These are phyloP conservation scores for Phlebiopsis gigantea DNA, from an alignment of 768 basidiomycete genomes.

Conservation along the genomic window DNA sequence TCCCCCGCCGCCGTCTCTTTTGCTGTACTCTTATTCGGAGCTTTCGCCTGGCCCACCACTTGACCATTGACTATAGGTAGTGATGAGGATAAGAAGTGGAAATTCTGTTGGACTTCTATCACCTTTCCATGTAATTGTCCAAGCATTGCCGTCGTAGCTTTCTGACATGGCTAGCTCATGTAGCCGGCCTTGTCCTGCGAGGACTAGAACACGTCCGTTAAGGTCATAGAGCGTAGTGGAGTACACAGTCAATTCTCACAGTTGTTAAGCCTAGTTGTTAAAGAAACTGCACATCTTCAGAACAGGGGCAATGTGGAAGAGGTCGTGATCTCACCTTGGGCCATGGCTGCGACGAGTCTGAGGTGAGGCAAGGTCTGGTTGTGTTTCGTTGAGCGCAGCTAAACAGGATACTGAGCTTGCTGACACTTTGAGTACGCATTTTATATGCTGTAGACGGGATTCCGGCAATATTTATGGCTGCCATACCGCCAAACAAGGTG, in stretches of 20 bases:
- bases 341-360: background rate
- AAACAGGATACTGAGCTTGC: background rate
- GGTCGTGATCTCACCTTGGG: no score
- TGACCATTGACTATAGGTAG: slow-evolving; percentile 41
- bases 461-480: background rate
- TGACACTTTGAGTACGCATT: background rate
- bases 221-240: background rate
- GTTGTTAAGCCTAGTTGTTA: slow-evolving; percentile 39
- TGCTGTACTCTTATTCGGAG: slow-evolving; percentile 32
- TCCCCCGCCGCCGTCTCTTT: slow-evolving; percentile 30
- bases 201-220: background rate
- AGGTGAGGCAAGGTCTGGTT: background rate
- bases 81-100: background rate
- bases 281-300: slow-evolving; percentile 23
- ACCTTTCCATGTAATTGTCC: background rate
- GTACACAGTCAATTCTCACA: slow-evolving; percentile 25
- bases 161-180: background rate
- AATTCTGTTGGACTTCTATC: no score
- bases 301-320: no score
- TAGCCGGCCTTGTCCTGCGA: background rate
- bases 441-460: background rate
- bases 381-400: background rate
- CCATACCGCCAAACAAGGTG: background rate
- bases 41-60: slow-evolving; percentile 42
- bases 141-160: background rate